Evolutionary conservation across 2,329 filamentous ascomycete genomes (phyloP), one percentile per base, ranked within the genome.

Genomic region (Penicillium sp.): DNA sequence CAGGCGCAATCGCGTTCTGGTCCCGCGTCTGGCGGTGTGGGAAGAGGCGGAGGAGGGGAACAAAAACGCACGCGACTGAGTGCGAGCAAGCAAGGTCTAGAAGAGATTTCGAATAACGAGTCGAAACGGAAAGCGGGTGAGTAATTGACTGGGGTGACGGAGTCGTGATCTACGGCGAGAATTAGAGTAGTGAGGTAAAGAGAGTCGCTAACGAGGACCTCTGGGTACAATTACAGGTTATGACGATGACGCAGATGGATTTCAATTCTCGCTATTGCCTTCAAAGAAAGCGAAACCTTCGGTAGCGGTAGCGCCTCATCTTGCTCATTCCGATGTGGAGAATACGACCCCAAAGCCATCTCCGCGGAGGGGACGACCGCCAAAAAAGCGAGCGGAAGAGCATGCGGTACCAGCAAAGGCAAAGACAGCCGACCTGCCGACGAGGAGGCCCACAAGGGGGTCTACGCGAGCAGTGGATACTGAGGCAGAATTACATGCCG

Each of bases 201-300:
- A 22, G 14, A 16, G 26, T 1, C 40, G n/a, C 40, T 64, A 64
- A 67, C 59, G 30, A 6, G 14, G 13, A 22, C 22, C 40, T 8
- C 19, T 51, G 45, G 55, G 40, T 61, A 54, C 60, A 58, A 46
- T 35, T 30, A 45, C 60, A 60, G 58, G 51, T 55, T 89, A 89
- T 69, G 89, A 91, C 69, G 90, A 93, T 75, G 85, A 90, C 70
- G 88, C 91, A 79, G 90, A 90, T 69, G 91, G 91, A 64, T 93
- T 93, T 69, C 82, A 87, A 60, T 93, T 93, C 74, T 87, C 88
- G 65, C 85, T 90, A 63, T 81, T 87, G 11, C 90, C 90, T 72
- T 79, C 85, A 70, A 82, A 83, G 62, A 92, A 89, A 78, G 83
- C 84, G 46, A 82, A 82, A 60, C 79, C 83, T 59, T 74, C 79